Conservation (phyloP, 2,329 filamentous ascomycete species). For the Helotiales sp. region DNA sequence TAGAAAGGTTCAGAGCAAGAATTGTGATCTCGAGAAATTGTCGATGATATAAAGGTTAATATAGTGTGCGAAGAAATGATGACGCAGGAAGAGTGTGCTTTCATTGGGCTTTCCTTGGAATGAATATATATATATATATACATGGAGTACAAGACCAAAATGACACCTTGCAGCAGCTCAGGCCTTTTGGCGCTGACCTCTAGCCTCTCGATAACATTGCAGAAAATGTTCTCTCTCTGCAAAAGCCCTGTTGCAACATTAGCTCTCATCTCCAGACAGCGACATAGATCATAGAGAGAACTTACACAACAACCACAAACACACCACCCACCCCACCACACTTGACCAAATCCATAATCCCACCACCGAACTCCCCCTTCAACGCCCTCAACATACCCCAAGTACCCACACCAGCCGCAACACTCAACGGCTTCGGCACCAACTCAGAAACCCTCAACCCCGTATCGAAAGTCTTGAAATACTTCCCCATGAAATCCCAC, state of each 20-base stretch:
- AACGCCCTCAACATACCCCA: conserved; percentile 41
- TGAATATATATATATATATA: no score
- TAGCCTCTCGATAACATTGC: conserved; percentile 49
- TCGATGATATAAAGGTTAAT: no score
- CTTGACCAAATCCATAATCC: conserved; percentile 41
- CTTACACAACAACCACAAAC: conserved; percentile 61
- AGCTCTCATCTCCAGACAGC: not conserved
- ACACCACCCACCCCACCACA: conserved; percentile 50
- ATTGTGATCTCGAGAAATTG: no score
- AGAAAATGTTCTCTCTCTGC: conserved; percentile 55
- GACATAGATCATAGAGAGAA: conserved; percentile 29
- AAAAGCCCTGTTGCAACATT: conserved; percentile 43
- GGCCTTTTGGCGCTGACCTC: conserved; percentile 29
- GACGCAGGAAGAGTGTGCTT: no score
- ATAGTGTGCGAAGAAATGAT: no score
- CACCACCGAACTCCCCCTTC: conserved; percentile 27
- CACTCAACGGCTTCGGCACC: conserved; percentile 44
- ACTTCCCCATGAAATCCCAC: conserved; percentile 65
- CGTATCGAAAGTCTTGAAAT: conserved; percentile 52
- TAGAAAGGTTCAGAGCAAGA: no score
- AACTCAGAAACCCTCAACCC: conserved; percentile 43
- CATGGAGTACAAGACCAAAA: no score
- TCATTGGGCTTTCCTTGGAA: no score
- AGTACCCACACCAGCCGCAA: conserved; percentile 46
- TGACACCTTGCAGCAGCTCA: not conserved